These are phyloP conservation scores for Fusarium buxicola DNA, from an alignment of 2,329 filamentous ascomycete species.

Conservation along the genomic window DNA sequence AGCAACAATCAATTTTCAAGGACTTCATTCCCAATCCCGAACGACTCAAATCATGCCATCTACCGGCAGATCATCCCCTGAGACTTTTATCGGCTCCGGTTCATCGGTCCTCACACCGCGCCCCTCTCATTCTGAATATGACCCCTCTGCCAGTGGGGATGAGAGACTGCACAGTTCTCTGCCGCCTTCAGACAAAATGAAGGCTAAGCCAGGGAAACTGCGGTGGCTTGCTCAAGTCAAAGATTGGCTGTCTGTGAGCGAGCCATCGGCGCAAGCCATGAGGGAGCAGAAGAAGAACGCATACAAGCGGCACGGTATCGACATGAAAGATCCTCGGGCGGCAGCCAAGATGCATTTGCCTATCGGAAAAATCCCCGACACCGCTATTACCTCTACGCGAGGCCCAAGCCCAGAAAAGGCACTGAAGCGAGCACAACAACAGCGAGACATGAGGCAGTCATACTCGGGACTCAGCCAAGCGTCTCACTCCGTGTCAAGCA, in stretches of 20 bases:
- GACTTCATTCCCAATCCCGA: neutral
- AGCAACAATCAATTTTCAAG: neutral
- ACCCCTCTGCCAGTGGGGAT: slow-evolving; percentile 35
- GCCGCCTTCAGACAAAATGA: slow-evolving; percentile 25
- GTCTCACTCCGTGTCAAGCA: slow-evolving; percentile 52
- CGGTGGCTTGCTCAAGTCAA: slow-evolving; percentile 59
- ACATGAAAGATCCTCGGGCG: slow-evolving; percentile 57
- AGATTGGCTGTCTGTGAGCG: slow-evolving; percentile 61
- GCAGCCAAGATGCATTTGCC: slow-evolving; percentile 61
- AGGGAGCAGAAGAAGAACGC: slow-evolving; percentile 58
- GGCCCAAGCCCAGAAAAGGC: slow-evolving; percentile 61
- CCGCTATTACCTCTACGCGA: slow-evolving; percentile 59
- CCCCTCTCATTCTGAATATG: slow-evolving; percentile 42
- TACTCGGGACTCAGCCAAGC: slow-evolving; percentile 42
- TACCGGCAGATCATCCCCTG: slow-evolving; percentile 9
- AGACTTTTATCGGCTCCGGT: slow-evolving; percentile 15
- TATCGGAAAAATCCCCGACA: slow-evolving; percentile 57
- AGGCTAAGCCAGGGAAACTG: slow-evolving; percentile 47
- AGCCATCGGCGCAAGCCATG: slow-evolving; percentile 63
- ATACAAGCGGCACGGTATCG: slow-evolving; percentile 58
- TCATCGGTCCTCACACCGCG: slow-evolving; percentile 29
- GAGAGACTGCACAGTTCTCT: slow-evolving; percentile 30
- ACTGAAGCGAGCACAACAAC: slow-evolving; percentile 50
- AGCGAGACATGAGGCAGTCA: slow-evolving; percentile 48
- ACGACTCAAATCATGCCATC: slow-evolving; percentile 20